Percentiles rank a stretch among this genome's conserved stretches.
Conservation (phyloP, 306 rosid genomes). For the Sicyos baderoa region DNA sequence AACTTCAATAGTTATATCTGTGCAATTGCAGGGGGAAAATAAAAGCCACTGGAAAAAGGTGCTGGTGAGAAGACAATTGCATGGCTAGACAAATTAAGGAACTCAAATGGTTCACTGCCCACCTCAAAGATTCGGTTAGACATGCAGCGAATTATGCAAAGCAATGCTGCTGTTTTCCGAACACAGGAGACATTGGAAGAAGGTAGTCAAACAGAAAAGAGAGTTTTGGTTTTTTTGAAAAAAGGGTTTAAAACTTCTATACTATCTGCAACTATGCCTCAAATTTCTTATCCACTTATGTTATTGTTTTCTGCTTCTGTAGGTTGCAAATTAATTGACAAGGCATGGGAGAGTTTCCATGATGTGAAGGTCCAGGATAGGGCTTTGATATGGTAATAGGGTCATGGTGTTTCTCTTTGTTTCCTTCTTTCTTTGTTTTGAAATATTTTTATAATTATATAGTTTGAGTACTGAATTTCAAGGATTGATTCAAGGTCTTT, state of each 20-base stretch:
- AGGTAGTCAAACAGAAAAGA: constrained; percentile 34
- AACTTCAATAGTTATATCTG: constrained; percentile 4
- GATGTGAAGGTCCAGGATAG: constrained; percentile 70
- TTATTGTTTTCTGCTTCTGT: constrained; percentile 19
- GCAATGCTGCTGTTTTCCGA: constrained; percentile 95
- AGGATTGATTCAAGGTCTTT: too few species aligned
- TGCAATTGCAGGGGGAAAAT: constrained; percentile 58
- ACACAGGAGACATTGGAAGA: constrained; percentile 88
- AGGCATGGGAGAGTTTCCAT: constrained; percentile 59
- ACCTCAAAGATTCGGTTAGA: constrained; percentile 77
- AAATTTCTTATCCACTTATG: constrained; percentile 10
- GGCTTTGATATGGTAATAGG: constrained; percentile 59
- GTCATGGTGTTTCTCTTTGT: neutral
- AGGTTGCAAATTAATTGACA: constrained; percentile 68
- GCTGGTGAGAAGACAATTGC: constrained; percentile 90
- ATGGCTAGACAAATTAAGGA: constrained; percentile 88
- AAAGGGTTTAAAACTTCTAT: too few species aligned
- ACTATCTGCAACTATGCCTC: neutral
- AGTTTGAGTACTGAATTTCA: too few species aligned
- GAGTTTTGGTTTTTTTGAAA: neutral
- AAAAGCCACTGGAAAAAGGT: constrained; percentile 76
- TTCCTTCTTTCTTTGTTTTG: neutral
- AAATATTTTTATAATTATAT: constrained; percentile 3
- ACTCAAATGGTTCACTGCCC: constrained; percentile 73
- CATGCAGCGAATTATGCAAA: constrained; percentile 97